Conservation (phyloP, 306 rosid genomes). For the Parietaria judaica region DNA sequence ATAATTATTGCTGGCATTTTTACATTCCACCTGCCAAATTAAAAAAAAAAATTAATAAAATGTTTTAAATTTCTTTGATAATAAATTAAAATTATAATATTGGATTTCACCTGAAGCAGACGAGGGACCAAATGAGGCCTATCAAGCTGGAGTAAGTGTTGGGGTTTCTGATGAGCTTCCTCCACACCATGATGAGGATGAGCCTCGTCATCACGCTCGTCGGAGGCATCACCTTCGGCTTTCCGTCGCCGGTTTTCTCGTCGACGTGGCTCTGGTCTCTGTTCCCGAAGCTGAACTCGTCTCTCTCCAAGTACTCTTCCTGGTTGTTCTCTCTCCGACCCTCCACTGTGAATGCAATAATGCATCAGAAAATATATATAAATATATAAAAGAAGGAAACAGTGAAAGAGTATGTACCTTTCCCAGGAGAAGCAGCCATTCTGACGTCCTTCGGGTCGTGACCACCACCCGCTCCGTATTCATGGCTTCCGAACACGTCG, state of each 20-base stretch:
- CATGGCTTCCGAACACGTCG: slow-evolving; percentile 68
- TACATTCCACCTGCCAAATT: slow-evolving; percentile 57
- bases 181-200: slow-evolving; percentile 91
- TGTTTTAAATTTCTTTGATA: not conserved
- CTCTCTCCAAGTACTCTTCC: slow-evolving; percentile 59
- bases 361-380: not conserved
- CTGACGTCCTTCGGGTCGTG: slow-evolving; percentile 57
- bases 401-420: slow-evolving; percentile 31
- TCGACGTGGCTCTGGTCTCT: slow-evolving; percentile 48
- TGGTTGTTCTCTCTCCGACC: slow-evolving; percentile 47
- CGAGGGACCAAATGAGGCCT: slow-evolving; percentile 80
- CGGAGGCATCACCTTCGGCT: slow-evolving; percentile 62
- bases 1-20: slow-evolving; percentile 81
- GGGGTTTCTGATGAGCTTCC: slow-evolving; percentile 82
- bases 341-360: slow-evolving; percentile 34
- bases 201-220: slow-evolving; percentile 93
- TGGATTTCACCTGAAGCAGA: slow-evolving; percentile 52
- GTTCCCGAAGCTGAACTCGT: slow-evolving; percentile 78
- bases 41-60: slow-evolving; percentile 10
- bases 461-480: slow-evolving; percentile 33
- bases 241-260: slow-evolving; percentile 41
- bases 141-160: slow-evolving; percentile 83
- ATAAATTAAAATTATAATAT: not conserved
- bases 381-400: not conserved
- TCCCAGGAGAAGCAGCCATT: slow-evolving; percentile 52